Evolutionary conservation across 225 moss, liverwort and hornwort species (phyloP).

Genomic region (Sphagnum tenellum): DNA sequence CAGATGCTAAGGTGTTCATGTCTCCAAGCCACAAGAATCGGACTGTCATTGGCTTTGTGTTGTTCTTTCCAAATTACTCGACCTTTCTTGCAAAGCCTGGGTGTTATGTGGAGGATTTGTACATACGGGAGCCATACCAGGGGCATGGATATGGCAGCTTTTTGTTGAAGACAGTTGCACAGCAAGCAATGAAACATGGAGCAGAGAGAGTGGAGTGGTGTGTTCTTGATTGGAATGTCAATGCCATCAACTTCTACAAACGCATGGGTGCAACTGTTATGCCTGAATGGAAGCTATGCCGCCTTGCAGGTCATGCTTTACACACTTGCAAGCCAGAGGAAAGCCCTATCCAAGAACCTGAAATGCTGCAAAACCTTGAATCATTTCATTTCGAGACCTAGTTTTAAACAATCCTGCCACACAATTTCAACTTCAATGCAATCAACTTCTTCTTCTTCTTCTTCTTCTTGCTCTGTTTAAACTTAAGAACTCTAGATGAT

Average conservation of each 20-base stretch:
- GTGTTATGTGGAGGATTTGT: conserved; percentile 51
- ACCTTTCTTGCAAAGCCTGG: conserved; percentile 41
- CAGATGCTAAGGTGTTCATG: too few species aligned
- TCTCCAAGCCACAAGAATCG: background rate
- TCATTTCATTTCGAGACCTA: too few species aligned
- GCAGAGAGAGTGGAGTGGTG: conserved; percentile 64
- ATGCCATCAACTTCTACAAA: conserved; percentile 65
- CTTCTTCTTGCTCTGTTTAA: too few species aligned
- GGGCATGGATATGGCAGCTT: conserved; percentile 41
- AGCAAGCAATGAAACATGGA: conserved; percentile 33
- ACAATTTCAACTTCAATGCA: too few species aligned
- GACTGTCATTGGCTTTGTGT: conserved; percentile 34
- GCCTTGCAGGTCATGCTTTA: conserved; percentile 40
- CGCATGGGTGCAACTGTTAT: conserved; percentile 37
- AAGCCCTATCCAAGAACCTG: too few species aligned
- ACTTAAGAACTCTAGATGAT: too few species aligned
- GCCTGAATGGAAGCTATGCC: conserved; percentile 66
- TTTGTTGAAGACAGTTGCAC: conserved; percentile 34
- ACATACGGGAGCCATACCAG: conserved; percentile 43
- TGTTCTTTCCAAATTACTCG: conserved; percentile 59
- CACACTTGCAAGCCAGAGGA: background rate
- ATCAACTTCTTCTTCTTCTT: too few species aligned
- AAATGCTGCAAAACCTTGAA: too few species aligned
- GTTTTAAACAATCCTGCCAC: too few species aligned
- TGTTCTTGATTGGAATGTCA: conserved; percentile 62